Conservation (phyloP, 2,329 filamentous ascomycete genomes). For the Aphanoascus verrucosus region DNA sequence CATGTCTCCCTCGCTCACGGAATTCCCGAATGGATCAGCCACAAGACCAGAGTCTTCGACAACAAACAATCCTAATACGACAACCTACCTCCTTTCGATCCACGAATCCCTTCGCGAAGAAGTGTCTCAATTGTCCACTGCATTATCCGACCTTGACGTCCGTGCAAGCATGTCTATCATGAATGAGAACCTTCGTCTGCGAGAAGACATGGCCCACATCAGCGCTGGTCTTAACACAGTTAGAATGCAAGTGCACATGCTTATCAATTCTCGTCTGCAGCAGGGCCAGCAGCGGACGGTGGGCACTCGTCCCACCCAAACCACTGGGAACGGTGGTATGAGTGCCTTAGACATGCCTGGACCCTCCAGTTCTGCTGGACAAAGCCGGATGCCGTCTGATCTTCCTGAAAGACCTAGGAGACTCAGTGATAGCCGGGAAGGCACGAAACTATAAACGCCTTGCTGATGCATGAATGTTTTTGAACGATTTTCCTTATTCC, state of each 20-base stretch:
- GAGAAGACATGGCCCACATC: conserved; percentile 52
- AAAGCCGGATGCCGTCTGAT: conserved; percentile 16
- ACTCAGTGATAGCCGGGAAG: conserved; percentile 33
- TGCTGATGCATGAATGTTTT: not conserved
- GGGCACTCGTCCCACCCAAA: not conserved
- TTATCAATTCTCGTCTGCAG: conserved; percentile 48
- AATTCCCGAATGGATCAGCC: conserved; percentile 16
- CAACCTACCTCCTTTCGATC: conserved; percentile 50
- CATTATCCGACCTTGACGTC: conserved; percentile 49
- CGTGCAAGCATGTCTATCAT: conserved; percentile 52
- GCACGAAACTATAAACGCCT: conserved; percentile 27
- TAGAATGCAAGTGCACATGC: conserved; percentile 53
- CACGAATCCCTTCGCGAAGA: conserved; percentile 53
- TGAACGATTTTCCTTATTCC: not conserved
- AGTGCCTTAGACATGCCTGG: conserved; percentile 4
- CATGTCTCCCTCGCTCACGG: conserved; percentile 15
- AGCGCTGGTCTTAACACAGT: conserved; percentile 50
- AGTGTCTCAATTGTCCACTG: conserved; percentile 44
- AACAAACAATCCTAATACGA: conserved; percentile 31
- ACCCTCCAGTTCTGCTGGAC: conserved; percentile 17
- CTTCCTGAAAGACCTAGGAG: conserved; percentile 22
- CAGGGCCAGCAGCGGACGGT: conserved; percentile 25
- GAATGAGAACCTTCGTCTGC: conserved; percentile 51
- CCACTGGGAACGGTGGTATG: conserved; percentile 11
- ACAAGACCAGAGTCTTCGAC: conserved; percentile 17